phyloP scores from a whole-genome alignment of 2,329 filamentous ascomycete species.

The Coniochaeta ligniaria region DNA sequence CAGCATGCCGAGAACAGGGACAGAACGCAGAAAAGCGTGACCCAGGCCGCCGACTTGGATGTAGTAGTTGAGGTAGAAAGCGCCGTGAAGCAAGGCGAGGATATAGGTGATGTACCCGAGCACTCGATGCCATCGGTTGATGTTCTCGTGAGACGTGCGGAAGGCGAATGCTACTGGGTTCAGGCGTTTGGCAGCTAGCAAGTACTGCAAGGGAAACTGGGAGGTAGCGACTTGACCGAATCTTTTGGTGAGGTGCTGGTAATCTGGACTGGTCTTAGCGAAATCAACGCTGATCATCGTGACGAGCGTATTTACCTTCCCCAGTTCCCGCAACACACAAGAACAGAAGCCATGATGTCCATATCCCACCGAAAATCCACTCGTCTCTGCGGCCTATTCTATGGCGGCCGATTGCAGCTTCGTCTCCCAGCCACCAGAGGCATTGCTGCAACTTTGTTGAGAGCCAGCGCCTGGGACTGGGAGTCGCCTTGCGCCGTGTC shows the following conservation, averaged over 20 bases:
- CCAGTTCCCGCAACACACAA: too few species aligned
- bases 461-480: too few species aligned
- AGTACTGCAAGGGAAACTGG: slow-evolving; percentile 54
- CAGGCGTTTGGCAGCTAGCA: slow-evolving; percentile 49
- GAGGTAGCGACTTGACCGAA: slow-evolving; percentile 50
- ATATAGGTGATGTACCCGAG: slow-evolving; percentile 48
- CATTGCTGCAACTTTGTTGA: too few species aligned
- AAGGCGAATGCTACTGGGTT: slow-evolving; percentile 45
- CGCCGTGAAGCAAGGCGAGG: slow-evolving; percentile 43
- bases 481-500: too few species aligned
- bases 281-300: too few species aligned
- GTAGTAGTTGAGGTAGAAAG: slow-evolving; percentile 53
- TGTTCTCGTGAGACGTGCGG: slow-evolving; percentile 49
- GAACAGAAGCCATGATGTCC: too few species aligned
- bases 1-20: slow-evolving; percentile 44
- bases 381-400: too few species aligned
- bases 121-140: slow-evolving; percentile 55
- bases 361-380: too few species aligned
- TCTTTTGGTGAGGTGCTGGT: slow-evolving; percentile 58
- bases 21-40: slow-evolving; percentile 36
- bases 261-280: slow-evolving; percentile 34
- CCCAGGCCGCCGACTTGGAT: slow-evolving; percentile 36
- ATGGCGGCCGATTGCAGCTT: too few species aligned
- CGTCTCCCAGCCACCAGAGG: too few species aligned
- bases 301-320: too few species aligned